Evolutionary conservation across 768 basidiomycete species (phyloP).

Genomic region (Amylocystis lapponica): DNA sequence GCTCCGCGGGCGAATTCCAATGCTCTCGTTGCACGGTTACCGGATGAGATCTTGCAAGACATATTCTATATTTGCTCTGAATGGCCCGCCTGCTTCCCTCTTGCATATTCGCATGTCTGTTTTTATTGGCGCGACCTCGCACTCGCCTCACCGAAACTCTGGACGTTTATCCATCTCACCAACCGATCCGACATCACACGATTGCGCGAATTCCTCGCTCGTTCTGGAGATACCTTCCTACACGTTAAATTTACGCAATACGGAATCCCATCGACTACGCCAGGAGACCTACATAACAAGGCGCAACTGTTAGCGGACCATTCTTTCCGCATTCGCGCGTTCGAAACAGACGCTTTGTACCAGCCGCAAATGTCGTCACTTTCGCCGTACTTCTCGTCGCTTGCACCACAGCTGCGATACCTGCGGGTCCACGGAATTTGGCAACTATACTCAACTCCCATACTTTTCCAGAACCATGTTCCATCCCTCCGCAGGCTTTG

Average conservation of each 20-base stretch:
- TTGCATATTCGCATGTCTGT: slow-evolving; percentile 1
- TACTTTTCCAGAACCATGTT: neutral
- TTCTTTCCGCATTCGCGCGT: neutral
- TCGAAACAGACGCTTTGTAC: neutral
- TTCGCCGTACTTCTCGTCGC: neutral
- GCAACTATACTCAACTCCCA: neutral
- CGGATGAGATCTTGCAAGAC: slow-evolving; percentile 1
- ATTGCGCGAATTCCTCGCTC: neutral
- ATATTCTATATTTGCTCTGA: neutral
- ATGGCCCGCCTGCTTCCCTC: neutral
- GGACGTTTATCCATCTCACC: neutral
- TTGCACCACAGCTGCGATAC: neutral
- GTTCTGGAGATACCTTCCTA: neutral
- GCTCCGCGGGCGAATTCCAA: no score
- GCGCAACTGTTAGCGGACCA: neutral
- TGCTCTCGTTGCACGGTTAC: neutral
- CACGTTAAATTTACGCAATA: neutral
- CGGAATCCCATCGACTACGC: neutral
- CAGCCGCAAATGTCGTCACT: neutral
- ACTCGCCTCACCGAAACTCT: neutral
- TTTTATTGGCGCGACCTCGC: slow-evolving; percentile 1
- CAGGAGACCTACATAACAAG: neutral
- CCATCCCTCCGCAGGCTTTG: neutral
- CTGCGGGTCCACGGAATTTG: neutral
- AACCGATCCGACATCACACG: neutral